Conservation (phyloP, 2,329 filamentous ascomycete genomes). For the Rhynchosporium agropyri region DNA sequence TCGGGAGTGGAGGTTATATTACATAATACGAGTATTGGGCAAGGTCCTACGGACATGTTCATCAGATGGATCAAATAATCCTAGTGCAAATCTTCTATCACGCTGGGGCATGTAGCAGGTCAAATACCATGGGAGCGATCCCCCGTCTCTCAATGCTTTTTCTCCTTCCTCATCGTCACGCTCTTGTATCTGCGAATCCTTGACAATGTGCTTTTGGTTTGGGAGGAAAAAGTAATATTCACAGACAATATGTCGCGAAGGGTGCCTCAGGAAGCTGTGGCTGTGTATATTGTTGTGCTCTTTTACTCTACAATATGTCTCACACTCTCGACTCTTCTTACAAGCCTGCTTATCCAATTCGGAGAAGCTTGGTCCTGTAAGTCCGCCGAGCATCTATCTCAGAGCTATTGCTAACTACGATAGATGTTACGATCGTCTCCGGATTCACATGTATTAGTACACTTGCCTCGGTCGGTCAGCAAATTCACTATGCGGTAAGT, state of each 20-base stretch:
- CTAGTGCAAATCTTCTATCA: slow-evolving; percentile 11
- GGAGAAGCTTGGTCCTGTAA: slow-evolving; percentile 42
- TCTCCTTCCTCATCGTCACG: slow-evolving; percentile 5
- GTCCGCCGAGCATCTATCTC: slow-evolving; percentile 1
- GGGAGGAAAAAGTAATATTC: slow-evolving; percentile 9
- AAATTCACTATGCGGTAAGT: slow-evolving; percentile 37
- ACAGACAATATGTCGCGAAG: slow-evolving; percentile 24
- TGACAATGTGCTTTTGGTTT: slow-evolving; percentile 7
- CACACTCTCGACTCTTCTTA: slow-evolving; percentile 31
- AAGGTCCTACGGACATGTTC: slow-evolving; percentile 6
- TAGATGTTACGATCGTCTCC: slow-evolving; percentile 39
- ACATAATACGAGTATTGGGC: slow-evolving; percentile 4
- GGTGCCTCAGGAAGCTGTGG: slow-evolving; percentile 36
- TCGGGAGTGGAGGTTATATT: background rate
- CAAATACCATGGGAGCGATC: slow-evolving; percentile 19
- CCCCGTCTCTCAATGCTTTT: slow-evolving; percentile 3
- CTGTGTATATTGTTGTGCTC: slow-evolving; percentile 36
- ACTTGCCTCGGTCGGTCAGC: slow-evolving; percentile 38
- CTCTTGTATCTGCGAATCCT: slow-evolving; percentile 1
- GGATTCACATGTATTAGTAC: slow-evolving; percentile 38
- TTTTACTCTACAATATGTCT: slow-evolving; percentile 39
- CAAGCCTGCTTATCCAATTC: slow-evolving; percentile 38
- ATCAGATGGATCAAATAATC: slow-evolving; percentile 7
- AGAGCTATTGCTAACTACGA: slow-evolving; percentile 8
- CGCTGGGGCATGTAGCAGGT: slow-evolving; percentile 16